Conservation (phyloP, 2,329 filamentous ascomycete genomes). For the Sarocladium brachiariae region DNA sequence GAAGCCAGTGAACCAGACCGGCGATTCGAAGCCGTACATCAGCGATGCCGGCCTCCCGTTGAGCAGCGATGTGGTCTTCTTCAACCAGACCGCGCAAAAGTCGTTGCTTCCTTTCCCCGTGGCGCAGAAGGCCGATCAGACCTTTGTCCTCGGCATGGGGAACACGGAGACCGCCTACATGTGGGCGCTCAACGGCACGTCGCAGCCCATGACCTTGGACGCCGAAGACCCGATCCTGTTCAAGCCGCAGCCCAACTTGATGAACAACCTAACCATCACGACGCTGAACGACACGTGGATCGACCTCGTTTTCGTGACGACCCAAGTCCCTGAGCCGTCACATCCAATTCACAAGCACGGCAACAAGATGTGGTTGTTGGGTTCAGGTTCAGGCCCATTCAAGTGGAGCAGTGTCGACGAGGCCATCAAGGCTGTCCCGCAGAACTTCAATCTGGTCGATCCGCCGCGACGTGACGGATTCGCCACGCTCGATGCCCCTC, state of each 20-base stretch:
- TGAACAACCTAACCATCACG: conserved; percentile 40
- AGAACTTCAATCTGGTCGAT: conserved; percentile 48
- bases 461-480: conserved; percentile 46
- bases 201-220: conserved; percentile 31
- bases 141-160: conserved; percentile 35
- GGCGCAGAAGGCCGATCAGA: conserved; percentile 34
- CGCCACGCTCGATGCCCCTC: not conserved
- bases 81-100: conserved; percentile 33
- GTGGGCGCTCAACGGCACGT: conserved; percentile 45
- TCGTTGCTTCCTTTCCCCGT: conserved; percentile 42
- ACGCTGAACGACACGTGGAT: conserved; percentile 44
- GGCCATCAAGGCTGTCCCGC: conserved; percentile 38
- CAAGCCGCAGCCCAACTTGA: conserved; percentile 26
- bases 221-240: conserved; percentile 37
- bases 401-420: conserved; percentile 46
- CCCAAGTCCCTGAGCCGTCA: conserved; percentile 34
- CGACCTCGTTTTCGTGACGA: conserved; percentile 44
- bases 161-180: conserved; percentile 37
- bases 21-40: conserved; percentile 33
- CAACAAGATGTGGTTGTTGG: conserved; percentile 52
- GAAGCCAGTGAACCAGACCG: not conserved
- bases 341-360: conserved; percentile 61
- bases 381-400: conserved; percentile 42
- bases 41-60: conserved; percentile 39
- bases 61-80: conserved; percentile 33